These are phyloP conservation scores for Juglanconis oblonga DNA, from an alignment of 2,329 filamentous ascomycete species.

Conservation along the genomic window DNA sequence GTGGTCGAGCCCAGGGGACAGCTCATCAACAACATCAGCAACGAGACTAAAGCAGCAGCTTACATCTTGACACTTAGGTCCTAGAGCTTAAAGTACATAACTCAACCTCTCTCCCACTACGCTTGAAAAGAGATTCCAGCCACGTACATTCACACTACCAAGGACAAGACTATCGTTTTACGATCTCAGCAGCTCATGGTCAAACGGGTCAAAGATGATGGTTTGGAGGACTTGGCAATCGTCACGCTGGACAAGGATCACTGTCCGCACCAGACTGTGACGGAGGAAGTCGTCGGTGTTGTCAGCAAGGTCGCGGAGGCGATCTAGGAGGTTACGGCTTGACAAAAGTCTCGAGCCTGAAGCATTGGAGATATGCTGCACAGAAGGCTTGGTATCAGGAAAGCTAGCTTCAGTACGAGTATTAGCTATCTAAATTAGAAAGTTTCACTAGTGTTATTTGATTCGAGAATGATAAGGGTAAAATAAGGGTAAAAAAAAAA, in stretches of 20 bases:
- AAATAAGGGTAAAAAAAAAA: too few relatives aligned
- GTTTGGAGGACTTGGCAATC: not conserved
- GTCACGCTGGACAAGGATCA: conserved; percentile 11
- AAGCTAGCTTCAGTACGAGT: too few relatives aligned
- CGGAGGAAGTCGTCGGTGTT: conserved; percentile 9
- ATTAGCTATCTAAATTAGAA: too few relatives aligned
- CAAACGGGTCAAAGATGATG: not conserved
- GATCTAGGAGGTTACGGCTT: too few relatives aligned
- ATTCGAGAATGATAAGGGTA: too few relatives aligned
- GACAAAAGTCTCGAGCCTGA: too few relatives aligned
- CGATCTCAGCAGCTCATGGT: conserved; percentile 12
- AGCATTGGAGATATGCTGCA: too few relatives aligned
- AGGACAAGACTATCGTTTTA: conserved; percentile 3
- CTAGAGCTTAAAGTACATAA: not conserved
- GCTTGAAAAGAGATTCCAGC: conserved; percentile 10
- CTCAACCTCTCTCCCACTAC: not conserved
- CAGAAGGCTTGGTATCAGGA: too few relatives aligned
- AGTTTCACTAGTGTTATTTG: too few relatives aligned
- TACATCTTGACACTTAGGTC: not conserved
- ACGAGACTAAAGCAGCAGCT: not conserved
- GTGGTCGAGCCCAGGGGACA: not conserved
- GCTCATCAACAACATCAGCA: not conserved
- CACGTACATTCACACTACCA: conserved; percentile 7
- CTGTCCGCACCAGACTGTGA: conserved; percentile 5
- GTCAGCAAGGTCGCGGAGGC: conserved; percentile 11